phyloP scores from a whole-genome alignment of 352 stramenopile genomes.

The Phytophthora kernoviae region DNA sequence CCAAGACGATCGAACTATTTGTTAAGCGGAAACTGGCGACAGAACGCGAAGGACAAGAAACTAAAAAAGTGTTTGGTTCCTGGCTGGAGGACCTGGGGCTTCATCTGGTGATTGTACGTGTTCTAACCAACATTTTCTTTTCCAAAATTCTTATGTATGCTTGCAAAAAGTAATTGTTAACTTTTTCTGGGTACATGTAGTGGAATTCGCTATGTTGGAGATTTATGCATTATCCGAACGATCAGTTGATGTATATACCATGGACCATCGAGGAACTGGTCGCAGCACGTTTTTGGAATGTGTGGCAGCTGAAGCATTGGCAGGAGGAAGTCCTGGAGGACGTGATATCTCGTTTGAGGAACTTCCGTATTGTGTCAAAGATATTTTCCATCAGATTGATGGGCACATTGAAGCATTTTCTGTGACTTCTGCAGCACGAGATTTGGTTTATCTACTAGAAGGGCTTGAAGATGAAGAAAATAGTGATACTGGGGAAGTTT shows the following conservation, averaged over 20 bases:
- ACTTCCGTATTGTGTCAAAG: conserved; percentile 30
- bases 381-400: conserved; percentile 33
- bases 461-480: conserved; percentile 20
- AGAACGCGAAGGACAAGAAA: conserved; percentile 1
- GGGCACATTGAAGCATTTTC: conserved; percentile 37
- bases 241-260: conserved; percentile 55
- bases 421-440: conserved; percentile 51
- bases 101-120: conserved; percentile 40
- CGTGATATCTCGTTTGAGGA: conserved; percentile 16
- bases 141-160: too few species aligned
- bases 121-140: too few species aligned
- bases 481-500: conserved; percentile 24
- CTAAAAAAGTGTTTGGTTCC: conserved; percentile 51
- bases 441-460: conserved; percentile 33
- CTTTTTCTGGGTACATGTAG: conserved; percentile 18
- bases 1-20: conserved; percentile 45
- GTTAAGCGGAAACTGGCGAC: conserved; percentile 45
- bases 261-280: conserved; percentile 50
- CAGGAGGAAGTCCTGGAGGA: conserved; percentile 19
- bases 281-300: conserved; percentile 41
- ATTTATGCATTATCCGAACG: conserved; percentile 40
- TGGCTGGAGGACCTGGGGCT: conserved; percentile 49
- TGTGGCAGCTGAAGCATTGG: conserved; percentile 35
- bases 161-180: not conserved
- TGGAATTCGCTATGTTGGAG: conserved; percentile 43